A percentile compares a stretch with the other conserved stretches of the same genome.
Evolutionary conservation across 164 flowering plant species (phyloP).

Genomic region (Vitis riparia): DNA sequence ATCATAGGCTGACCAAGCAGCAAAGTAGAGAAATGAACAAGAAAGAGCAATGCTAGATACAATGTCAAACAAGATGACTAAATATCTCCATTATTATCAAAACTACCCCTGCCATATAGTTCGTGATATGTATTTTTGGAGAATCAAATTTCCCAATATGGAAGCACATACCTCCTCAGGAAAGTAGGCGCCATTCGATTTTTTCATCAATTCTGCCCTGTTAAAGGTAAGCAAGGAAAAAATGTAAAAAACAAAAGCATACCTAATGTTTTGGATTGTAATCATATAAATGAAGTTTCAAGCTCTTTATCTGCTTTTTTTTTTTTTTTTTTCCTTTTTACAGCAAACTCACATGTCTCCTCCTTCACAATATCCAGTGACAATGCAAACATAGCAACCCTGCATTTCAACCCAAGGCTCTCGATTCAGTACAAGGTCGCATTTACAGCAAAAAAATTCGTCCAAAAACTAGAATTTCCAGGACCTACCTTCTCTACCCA

Average conservation of each 20-base stretch:
- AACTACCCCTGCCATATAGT: not conserved
- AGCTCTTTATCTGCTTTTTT: too few relatives aligned
- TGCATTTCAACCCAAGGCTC: constrained; percentile 26
- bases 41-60: not conserved
- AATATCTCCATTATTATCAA: not conserved
- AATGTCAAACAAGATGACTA: too few relatives aligned
- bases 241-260: constrained; percentile 1
- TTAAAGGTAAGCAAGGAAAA: constrained; percentile 4
- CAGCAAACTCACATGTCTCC: constrained; percentile 89
- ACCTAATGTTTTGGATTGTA: not conserved
- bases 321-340: not conserved
- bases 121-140: not conserved
- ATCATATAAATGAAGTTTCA: too few relatives aligned
- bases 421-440: constrained; percentile 17
- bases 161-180: constrained; percentile 80
- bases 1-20: not conserved
- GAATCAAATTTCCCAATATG: not conserved
- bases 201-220: constrained; percentile 97
- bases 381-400: constrained; percentile 99
- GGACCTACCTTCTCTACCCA: constrained; percentile 94
- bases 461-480: too few relatives aligned
- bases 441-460: not conserved
- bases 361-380: constrained; percentile 98
- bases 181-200: constrained; percentile 71
- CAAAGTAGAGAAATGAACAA: not conserved